Conservation (phyloP, 1,284 basidiomycete species). For the Laetiporus sulphureus region DNA sequence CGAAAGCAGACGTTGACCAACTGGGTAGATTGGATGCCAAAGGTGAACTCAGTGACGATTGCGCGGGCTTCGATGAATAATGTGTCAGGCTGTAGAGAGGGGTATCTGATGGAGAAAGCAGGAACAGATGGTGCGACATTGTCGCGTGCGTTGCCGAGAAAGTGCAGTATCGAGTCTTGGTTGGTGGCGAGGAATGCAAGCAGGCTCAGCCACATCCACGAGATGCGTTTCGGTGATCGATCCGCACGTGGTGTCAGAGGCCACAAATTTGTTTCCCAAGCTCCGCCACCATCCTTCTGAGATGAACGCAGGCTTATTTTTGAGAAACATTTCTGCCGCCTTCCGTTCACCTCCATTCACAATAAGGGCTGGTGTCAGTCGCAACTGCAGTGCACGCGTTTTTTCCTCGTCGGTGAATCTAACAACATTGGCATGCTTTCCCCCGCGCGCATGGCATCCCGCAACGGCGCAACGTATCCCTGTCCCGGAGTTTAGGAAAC, state of each 20-base stretch:
- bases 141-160: background rate
- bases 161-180: background rate
- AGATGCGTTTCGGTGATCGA: background rate
- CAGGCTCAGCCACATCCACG: background rate
- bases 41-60: constrained; percentile 47
- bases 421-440: no score
- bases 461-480: background rate
- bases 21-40: constrained; percentile 74
- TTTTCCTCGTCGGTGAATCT: no score
- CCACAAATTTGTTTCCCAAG: background rate
- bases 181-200: background rate
- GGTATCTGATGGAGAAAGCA: constrained; percentile 77
- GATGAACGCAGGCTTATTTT: no score
- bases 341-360: background rate
- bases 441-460: background rate
- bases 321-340: no score
- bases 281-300: background rate
- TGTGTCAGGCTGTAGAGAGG: constrained; percentile 77
- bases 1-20: constrained; percentile 83
- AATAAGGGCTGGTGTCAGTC: no score
- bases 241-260: background rate
- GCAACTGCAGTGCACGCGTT: no score
- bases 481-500: background rate
- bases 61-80: constrained; percentile 65
- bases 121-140: constrained; percentile 82